phyloP scores from a whole-genome alignment of 176 grass and related monocot genomes.

The Leersia perrieri region DNA sequence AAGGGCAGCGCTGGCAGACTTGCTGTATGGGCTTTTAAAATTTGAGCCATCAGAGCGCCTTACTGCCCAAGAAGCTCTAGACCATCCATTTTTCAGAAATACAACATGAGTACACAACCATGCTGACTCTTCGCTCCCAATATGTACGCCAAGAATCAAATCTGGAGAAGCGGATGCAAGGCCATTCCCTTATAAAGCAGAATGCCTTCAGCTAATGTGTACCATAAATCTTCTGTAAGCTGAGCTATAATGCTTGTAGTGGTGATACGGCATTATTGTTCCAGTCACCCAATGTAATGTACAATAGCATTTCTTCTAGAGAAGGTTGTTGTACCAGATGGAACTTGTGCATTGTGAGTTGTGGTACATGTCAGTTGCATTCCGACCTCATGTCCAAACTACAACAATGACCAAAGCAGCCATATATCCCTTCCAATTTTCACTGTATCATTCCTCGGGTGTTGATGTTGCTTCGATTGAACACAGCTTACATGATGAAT shows the following conservation, averaged over 20 bases:
- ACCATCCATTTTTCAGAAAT: conserved; percentile 79
- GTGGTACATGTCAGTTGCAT: neutral
- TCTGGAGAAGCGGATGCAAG: neutral
- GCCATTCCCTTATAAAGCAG: neutral
- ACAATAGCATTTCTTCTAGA: conserved; percentile 45
- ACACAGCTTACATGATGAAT: neutral
- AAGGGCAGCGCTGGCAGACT: conserved; percentile 44
- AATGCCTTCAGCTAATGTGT: conserved; percentile 20
- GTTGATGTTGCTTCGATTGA: neutral
- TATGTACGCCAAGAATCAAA: neutral
- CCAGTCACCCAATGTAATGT: conserved; percentile 32
- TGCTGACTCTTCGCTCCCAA: conserved; percentile 3
- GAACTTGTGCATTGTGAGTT: conserved; percentile 1
- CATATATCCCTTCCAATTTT: neutral
- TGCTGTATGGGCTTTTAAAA: conserved; percentile 62
- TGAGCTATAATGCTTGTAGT: conserved; percentile 14
- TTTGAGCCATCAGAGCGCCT: conserved; percentile 82
- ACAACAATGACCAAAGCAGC: neutral
- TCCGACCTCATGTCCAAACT: neutral
- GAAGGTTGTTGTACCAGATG: conserved; percentile 1
- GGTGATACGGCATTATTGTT: neutral
- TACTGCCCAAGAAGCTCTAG: conserved; percentile 72
- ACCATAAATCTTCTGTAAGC: conserved; percentile 16
- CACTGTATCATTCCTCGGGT: neutral
- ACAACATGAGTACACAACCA: conserved; percentile 29